These are phyloP conservation scores for Epicoccum nigrum DNA, from an alignment of 2,329 filamentous ascomycete genomes.

Conservation along the genomic window DNA sequence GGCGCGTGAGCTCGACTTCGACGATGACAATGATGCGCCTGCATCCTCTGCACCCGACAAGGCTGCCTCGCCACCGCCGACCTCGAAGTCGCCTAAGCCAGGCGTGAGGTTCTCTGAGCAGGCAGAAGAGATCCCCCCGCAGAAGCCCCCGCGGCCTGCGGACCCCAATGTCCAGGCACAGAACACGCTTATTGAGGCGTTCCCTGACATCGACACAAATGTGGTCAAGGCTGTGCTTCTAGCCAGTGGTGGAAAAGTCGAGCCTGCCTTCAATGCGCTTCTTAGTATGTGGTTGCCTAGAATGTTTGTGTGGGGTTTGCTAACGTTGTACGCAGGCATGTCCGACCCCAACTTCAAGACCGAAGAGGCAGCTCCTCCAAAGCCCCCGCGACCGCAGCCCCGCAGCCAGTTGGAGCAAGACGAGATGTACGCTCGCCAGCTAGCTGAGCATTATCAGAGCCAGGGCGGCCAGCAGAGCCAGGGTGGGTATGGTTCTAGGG, in stretches of 20 bases:
- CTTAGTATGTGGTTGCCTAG: slow-evolving; percentile 64
- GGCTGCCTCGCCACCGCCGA: slow-evolving; percentile 38
- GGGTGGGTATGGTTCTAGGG: slow-evolving; percentile 46
- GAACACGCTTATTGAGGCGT: slow-evolving; percentile 89
- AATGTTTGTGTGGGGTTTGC: slow-evolving; percentile 2
- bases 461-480: slow-evolving; percentile 31
- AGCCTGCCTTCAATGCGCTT: slow-evolving; percentile 94
- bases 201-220: slow-evolving; percentile 78
- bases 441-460: slow-evolving; percentile 84
- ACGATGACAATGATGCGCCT: slow-evolving; percentile 60
- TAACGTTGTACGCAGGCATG: slow-evolving; percentile 52
- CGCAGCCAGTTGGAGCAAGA: slow-evolving; percentile 87
- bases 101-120: slow-evolving; percentile 56
- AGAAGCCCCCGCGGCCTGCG: slow-evolving; percentile 82
- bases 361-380: slow-evolving; percentile 68
- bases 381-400: slow-evolving; percentile 77
- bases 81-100: slow-evolving; percentile 45
- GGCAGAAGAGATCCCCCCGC: slow-evolving; percentile 63
- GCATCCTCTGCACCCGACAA: slow-evolving; percentile 32
- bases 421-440: slow-evolving; percentile 87
- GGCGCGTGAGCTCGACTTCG: slow-evolving; percentile 62
- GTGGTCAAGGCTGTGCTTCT: slow-evolving; percentile 87
- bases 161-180: slow-evolving; percentile 85
- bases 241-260: slow-evolving; percentile 85
- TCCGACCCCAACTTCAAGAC: slow-evolving; percentile 59